These are phyloP conservation scores for Psilocybe cyanescens DNA, from an alignment of 768 basidiomycete genomes.

Conservation along the genomic window DNA sequence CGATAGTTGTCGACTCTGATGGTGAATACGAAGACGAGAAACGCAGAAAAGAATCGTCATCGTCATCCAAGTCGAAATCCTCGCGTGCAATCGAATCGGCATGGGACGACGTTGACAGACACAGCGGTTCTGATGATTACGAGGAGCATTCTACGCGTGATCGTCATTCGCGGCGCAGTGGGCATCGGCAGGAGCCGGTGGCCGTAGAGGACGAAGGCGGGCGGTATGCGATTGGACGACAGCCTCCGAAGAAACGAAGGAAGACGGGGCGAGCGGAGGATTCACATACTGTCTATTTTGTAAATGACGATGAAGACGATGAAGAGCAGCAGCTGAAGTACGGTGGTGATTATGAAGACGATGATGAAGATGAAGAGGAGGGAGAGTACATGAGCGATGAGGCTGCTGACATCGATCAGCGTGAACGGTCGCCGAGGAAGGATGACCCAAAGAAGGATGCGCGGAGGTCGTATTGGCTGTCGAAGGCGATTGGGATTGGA, in stretches of 20 bases:
- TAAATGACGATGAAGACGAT: constrained; percentile 46
- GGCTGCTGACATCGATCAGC: constrained; percentile 8
- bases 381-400: constrained; percentile 26
- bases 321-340: constrained; percentile 25
- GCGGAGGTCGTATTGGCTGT: constrained; percentile 61
- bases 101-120: constrained; percentile 15
- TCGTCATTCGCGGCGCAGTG: constrained; percentile 1
- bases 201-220: constrained; percentile 52
- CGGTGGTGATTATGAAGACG: constrained; percentile 35
- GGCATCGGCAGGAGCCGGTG: background rate
- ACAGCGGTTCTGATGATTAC: constrained; percentile 6
- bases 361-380: constrained; percentile 36
- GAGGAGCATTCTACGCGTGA: constrained; percentile 6
- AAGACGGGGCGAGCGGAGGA: constrained; percentile 43
- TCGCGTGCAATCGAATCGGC: constrained; percentile 15
- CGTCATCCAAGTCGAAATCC: constrained; percentile 14
- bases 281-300: constrained; percentile 51
- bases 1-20: background rate
- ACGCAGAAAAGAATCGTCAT: background rate
- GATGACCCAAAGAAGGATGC: constrained; percentile 31
- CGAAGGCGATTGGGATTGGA: constrained; percentile 48
- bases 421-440: constrained; percentile 5
- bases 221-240: constrained; percentile 56
- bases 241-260: constrained; percentile 51
- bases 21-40: background rate